These are phyloP conservation scores for Pochonia chlamydosporia DNA, from an alignment of 2,329 filamentous ascomycete species.

Conservation along the genomic window DNA sequence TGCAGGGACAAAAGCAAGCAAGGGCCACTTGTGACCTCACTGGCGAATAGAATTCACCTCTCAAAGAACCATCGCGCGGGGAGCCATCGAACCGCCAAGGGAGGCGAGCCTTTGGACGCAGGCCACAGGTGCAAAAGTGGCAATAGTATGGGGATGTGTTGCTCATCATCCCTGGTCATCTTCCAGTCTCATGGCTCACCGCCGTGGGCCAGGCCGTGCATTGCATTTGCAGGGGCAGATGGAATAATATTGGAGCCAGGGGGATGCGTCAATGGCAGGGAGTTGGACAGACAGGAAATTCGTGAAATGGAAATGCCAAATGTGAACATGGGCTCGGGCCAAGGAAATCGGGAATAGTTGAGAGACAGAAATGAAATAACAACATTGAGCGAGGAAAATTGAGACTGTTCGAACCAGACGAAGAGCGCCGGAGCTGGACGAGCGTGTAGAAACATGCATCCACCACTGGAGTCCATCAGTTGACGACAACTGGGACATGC, in stretches of 20 bases:
- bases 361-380: not conserved
- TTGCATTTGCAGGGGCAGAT: not conserved
- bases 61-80: not conserved
- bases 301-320: not conserved
- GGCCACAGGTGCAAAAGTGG: too few species aligned
- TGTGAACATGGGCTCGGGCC: not conserved
- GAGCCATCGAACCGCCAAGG: too few species aligned
- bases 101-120: too few species aligned
- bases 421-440: not conserved
- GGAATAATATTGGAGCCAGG: not conserved
- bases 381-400: not conserved
- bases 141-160: too few species aligned
- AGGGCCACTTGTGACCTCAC: not conserved
- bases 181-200: not conserved
- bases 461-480: too few species aligned
- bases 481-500: too few species aligned
- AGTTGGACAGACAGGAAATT: not conserved
- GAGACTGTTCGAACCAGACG: not conserved
- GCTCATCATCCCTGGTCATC: not conserved
- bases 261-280: not conserved
- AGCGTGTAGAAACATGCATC: not conserved
- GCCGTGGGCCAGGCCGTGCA: not conserved
- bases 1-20: slow-evolving; percentile 8
- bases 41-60: not conserved
- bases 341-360: not conserved